Conservation (phyloP, 106 monocot species). For the Agapanthus africanus region DNA sequence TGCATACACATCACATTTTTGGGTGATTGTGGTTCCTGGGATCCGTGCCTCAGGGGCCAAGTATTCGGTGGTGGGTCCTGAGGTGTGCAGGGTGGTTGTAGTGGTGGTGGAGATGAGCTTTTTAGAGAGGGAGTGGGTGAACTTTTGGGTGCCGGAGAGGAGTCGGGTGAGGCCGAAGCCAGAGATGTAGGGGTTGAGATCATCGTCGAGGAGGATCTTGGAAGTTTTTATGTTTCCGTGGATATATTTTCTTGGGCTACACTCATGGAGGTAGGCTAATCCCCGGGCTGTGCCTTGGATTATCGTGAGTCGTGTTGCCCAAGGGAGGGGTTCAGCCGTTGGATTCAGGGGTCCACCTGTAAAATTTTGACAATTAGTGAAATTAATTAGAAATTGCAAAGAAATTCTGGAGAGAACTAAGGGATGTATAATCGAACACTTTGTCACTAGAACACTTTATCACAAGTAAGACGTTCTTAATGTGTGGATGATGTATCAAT, state of each 20-base stretch:
- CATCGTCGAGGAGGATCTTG: constrained; percentile 81
- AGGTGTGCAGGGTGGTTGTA: background rate
- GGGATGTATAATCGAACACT: too few relatives aligned
- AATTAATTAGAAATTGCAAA: too few relatives aligned
- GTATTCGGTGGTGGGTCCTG: constrained; percentile 15
- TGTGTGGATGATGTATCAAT: too few relatives aligned
- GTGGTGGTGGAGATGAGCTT: background rate
- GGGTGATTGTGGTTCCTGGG: constrained; percentile 30
- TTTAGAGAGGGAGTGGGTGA: constrained; percentile 18
- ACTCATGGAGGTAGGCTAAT: constrained; percentile 76
- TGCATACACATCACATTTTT: constrained; percentile 80
- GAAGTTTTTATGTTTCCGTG: constrained; percentile 71
- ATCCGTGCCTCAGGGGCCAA: constrained; percentile 55
- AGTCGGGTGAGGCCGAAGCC: constrained; percentile 71
- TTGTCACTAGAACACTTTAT: too few relatives aligned
- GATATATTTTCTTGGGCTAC: constrained; percentile 56
- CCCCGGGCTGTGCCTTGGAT: constrained; percentile 60
- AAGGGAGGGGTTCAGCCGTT: constrained; percentile 28
- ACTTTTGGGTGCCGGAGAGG: constrained; percentile 36
- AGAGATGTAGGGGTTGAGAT: constrained; percentile 58
- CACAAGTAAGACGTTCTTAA: too few relatives aligned
- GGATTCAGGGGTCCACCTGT: constrained; percentile 26
- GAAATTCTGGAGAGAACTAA: too few relatives aligned
- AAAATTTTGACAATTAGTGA: too few relatives aligned
- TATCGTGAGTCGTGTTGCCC: constrained; percentile 55